Base-by-base conservation (phyloP, 1,284 basidiomycete genomes). In the Lignosus rhinocerotis region DNA sequence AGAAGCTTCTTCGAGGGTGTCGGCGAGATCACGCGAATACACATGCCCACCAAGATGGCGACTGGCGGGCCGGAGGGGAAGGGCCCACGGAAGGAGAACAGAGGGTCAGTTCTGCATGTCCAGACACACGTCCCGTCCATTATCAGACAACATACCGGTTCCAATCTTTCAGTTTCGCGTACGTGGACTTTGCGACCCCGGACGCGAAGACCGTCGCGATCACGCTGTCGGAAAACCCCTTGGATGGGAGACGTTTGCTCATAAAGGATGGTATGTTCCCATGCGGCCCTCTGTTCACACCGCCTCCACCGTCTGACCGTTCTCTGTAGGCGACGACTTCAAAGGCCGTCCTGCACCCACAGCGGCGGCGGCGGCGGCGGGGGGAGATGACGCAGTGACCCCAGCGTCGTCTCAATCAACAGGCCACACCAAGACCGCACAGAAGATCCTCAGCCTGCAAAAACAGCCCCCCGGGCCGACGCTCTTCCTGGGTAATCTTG, bases 401-500 rank as follows among this genome's bases (percentile, higher is more conserved):
- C 12, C 51, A 8, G 66, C 69, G 52, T 74, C 51, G 67, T 71
- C 50, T 74, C 79, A 70, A 75, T 75, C 25, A 50, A 60, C 71
- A 61, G 64, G 78, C 9, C 80, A 85, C 60, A 83, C 89, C 10
- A 94, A 94, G 73, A 89, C 85, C 2, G 91, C 91, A 1, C 89
- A 91, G 70, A 93, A 90, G 71, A 92, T 95, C 53, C 79, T 96
- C 10, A 76, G 80, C n/a, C 70, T 74, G 16, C 94, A 96, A 70
- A 94, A 91, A 71, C 92, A 95, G 69, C 84, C 90, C 1, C 83
- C 94, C 9, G 90, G 83, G 0, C 88, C 88, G 8, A 94, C 92
- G 10, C 78, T 97, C 12, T 96, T 96, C 78, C 72, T 96, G 21
- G 94, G 94, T 19, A 97, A 97, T 69, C 80, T 97, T 31, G 87